Conservation (phyloP, 257 asterid genomes). For the Oldenlandia corymbosa region DNA sequence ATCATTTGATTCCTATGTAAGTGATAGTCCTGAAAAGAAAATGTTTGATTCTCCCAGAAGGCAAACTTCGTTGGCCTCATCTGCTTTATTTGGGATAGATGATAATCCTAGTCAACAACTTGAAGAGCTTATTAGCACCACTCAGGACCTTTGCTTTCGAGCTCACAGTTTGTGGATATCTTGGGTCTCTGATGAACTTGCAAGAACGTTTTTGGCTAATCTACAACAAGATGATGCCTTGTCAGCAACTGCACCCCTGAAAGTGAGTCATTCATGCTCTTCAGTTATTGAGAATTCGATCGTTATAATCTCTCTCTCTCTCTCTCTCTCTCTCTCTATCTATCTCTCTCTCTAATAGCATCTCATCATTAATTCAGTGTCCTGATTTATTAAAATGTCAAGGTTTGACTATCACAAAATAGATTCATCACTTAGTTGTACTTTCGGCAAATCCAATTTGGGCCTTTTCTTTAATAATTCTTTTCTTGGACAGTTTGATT, state of each 20-base stretch:
- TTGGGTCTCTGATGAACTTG: constrained; percentile 82
- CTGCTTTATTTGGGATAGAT: constrained; percentile 73
- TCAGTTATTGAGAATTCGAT: not conserved
- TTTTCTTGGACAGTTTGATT: too few species aligned
- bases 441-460: too few species aligned
- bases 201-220: constrained; percentile 48
- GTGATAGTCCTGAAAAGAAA: constrained; percentile 59
- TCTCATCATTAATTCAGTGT: too few species aligned
- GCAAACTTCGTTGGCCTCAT: constrained; percentile 51
- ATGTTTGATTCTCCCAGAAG: constrained; percentile 59
- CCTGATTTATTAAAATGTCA: not conserved
- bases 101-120: constrained; percentile 81
- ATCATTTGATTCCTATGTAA: constrained; percentile 38
- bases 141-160: constrained; percentile 69
- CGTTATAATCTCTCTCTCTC: too few species aligned
- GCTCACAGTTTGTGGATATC: constrained; percentile 91
- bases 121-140: constrained; percentile 63
- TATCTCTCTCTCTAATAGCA: too few species aligned
- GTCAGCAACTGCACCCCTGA: constrained; percentile 64
- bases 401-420: not conserved
- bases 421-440: too few species aligned
- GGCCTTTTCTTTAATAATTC: too few species aligned
- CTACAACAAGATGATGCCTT: constrained; percentile 75
- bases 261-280: constrained; percentile 45
- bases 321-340: too few species aligned